Base-by-base conservation (phyloP, 306 rosid genomes). In the Citrullus mucosospermus region DNA sequence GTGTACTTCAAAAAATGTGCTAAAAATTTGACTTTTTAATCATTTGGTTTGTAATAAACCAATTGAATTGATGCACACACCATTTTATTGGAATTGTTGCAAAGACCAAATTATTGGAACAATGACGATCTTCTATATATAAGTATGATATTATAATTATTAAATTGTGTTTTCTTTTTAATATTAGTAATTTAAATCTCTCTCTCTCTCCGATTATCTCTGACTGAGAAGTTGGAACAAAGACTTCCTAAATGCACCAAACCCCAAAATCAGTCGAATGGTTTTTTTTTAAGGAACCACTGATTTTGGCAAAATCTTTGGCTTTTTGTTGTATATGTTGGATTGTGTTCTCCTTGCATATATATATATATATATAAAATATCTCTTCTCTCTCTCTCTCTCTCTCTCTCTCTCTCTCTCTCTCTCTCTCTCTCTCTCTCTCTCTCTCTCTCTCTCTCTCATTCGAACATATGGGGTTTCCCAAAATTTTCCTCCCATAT, bases 231-330 rank as follows among this genome's bases (percentile, higher is more conserved):
- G 75, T 43, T 22, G 20, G 51, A 68, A 41, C 75, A 9, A 41
- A 41, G 55, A 68, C 18, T 68, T 68, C 32, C 10, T 22, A 68
- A 68, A 68, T 68, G 75, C 78, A 75, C 78, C 46, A 54, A 76
- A 75, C 50, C 51, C 63, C 79, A 76, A 76, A 75, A 41, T 76
- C 67, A 74, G 59, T 50, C 8, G n/a, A 9, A 30, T 55, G 66
- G 12, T 9, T 75, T 34, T 53, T 25, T 17, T 74, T 17, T 30
- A 56, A 56, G 51, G n/a, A 58, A 76, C 12, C 53, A 53, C 53
- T 76, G 65, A 76, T 76, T 58, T 76, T 17, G 79, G 53, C 79
- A 76, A 76, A 76, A 76, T 76, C 79, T 54, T 0, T 76, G 65
- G 65, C 79, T 76, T 76, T 76, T 76, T 13, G 61, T 14, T 48